Evolutionary conservation across 331 rosid species (phyloP), one percentile per base, ranked within the genome.

Genomic region (Malus hybrid): DNA sequence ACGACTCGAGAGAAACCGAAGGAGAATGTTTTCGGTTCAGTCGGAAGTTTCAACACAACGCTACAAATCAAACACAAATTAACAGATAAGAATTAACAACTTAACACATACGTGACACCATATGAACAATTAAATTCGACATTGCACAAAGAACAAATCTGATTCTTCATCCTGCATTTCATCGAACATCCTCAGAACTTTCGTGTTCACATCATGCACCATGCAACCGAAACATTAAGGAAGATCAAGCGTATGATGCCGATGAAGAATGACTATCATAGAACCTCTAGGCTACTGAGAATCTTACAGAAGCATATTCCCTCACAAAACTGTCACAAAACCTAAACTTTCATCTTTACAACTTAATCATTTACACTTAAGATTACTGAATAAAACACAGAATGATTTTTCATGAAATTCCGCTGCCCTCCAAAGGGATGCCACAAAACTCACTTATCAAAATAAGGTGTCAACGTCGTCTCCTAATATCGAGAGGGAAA

Each of bases 401-500:
- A 16, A 30, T 30, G 4, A 29, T 39, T 39, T 39, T 9, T 39
- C 46, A 39, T 39, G 46, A 39, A 68, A 62, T 75, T 80, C 71
- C 22, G 66, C 58, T 15, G 18, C 32, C 63, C 63, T 46, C 82
- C 16, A 4, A 57, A 36, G 30, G 16, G 65, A 72, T 42, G 48
- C 16, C 56, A 34, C 39, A 29, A 34, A 29, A 34, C 39, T 66
- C 80, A 67, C 73, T 57, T 78, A 30, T 85, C 74, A 83, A 22
- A 87, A 70, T 20, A 87, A 73, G 44, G 46, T 32, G 14, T 83
- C 84, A 18, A 42, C 34, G 61, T 80, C 86, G 20, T 85, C 91
- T 63, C 84, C 91, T 29, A 85, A 61, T 63, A 77, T 75, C 10
- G 83, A 81, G 63, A 87, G 87, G 46, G 87, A 74, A 81, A 87